These are phyloP conservation scores for Leccinum pachyderme DNA, from an alignment of 1,284 basidiomycete species.

Conservation along the genomic window DNA sequence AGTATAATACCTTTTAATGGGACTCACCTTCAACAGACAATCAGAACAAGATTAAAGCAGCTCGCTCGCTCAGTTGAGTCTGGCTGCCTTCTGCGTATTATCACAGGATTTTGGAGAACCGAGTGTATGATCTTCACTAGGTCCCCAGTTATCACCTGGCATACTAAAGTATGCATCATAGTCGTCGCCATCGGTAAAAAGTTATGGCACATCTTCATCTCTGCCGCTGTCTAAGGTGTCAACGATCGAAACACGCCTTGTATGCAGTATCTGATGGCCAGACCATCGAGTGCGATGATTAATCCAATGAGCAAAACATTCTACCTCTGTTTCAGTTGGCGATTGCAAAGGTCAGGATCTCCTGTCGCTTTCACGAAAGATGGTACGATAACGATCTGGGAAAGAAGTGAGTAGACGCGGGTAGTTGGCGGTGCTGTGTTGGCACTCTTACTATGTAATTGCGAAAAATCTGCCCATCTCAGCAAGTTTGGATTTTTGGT, in stretches of 20 bases:
- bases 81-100: not conserved
- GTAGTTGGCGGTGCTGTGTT: too few species aligned
- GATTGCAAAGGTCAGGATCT: not conserved
- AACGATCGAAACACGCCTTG: not conserved
- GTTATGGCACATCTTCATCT: not conserved
- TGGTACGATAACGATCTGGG: not conserved
- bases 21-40: not conserved
- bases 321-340: not conserved
- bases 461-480: too few species aligned
- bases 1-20: not conserved
- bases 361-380: not conserved
- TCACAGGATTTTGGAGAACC: not conserved
- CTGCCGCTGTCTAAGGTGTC: not conserved
- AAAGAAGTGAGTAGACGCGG: not conserved
- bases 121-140: not conserved
- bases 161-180: not conserved
- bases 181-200: not conserved
- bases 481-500: too few species aligned
- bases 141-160: not conserved
- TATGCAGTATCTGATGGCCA: not conserved
- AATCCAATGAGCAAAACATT: not conserved
- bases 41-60: not conserved
- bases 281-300: not conserved
- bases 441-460: too few species aligned
- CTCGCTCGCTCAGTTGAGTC: not conserved